phyloP scores from a whole-genome alignment of 371 early-diverging fungal genomes.

The Mucor indicus region DNA sequence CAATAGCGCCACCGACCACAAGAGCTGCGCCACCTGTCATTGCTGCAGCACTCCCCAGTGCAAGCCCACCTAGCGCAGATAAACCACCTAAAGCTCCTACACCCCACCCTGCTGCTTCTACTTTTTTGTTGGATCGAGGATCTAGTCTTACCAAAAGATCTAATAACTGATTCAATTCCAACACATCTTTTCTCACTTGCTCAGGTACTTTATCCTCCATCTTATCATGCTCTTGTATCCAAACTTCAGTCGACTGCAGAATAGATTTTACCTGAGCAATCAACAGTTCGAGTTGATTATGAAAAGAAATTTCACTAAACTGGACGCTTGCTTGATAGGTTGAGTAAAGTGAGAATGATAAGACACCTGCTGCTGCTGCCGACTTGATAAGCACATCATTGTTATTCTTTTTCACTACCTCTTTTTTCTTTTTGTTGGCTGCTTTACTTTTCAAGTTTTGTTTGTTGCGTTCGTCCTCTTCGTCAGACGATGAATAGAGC shows the following conservation, averaged over 20 bases:
- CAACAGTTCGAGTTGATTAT: constrained; percentile 46
- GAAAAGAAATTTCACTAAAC: constrained; percentile 47
- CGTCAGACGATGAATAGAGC: background rate
- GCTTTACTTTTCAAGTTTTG: constrained; percentile 8
- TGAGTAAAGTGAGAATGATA: constrained; percentile 50
- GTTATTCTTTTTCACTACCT: constrained; percentile 6
- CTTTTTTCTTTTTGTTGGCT: constrained; percentile 7
- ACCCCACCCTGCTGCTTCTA: constrained; percentile 47
- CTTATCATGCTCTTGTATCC: constrained; percentile 53
- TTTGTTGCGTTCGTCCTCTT: constrained; percentile 1
- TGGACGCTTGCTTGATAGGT: constrained; percentile 49
- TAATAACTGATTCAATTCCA: constrained; percentile 36
- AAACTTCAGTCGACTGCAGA: constrained; percentile 45
- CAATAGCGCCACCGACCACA: constrained; percentile 29
- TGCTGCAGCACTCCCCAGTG: constrained; percentile 36
- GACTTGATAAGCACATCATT: constrained; percentile 22
- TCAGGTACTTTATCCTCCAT: constrained; percentile 40
- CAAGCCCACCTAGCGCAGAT: constrained; percentile 49
- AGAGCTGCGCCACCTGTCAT: constrained; percentile 33
- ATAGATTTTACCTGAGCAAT: constrained; percentile 41
- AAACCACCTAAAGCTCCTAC: constrained; percentile 44
- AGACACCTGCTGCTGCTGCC: constrained; percentile 43
- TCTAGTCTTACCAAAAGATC: constrained; percentile 41
- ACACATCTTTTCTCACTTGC: constrained; percentile 39
- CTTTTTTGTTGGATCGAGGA: constrained; percentile 45